phyloP scores from a whole-genome alignment of 108 stramenopile genomes.

The Seminavis robusta region DNA sequence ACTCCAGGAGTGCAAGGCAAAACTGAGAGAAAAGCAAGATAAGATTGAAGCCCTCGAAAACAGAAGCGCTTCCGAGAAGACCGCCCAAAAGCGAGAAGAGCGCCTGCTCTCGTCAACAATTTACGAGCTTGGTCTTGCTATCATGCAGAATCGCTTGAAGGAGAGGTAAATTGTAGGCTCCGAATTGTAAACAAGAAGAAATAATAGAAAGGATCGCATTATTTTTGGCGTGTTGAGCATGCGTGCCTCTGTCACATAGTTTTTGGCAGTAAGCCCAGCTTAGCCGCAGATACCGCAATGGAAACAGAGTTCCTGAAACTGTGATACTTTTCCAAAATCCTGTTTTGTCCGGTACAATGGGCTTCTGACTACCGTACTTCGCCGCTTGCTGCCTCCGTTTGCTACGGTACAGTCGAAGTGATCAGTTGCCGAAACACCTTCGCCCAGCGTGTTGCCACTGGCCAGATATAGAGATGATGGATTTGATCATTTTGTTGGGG shows the following conservation, averaged over 20 bases:
- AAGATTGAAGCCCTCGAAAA: conserved; percentile 71
- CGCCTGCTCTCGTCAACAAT: conserved; percentile 85
- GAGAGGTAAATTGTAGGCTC: conserved; percentile 29
- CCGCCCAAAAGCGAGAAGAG: conserved; percentile 88
- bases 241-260: not conserved
- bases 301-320: not conserved
- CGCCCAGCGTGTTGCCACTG: too few relatives aligned
- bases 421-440: too few relatives aligned
- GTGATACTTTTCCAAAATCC: not conserved
- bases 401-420: too few relatives aligned
- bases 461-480: too few relatives aligned
- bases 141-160: conserved; percentile 82
- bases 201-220: not conserved
- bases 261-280: not conserved
- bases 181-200: not conserved
- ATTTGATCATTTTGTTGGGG: too few relatives aligned
- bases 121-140: conserved; percentile 87
- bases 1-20: conserved; percentile 85
- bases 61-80: conserved; percentile 78
- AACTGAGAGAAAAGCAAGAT: conserved; percentile 90
- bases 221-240: not conserved
- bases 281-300: not conserved
- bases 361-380: too few relatives aligned
- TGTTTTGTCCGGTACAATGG: too few relatives aligned
- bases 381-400: too few relatives aligned